phyloP scores from a whole-genome alignment of 2,329 filamentous ascomycete genomes.

The Fusarium beomiforme region DNA sequence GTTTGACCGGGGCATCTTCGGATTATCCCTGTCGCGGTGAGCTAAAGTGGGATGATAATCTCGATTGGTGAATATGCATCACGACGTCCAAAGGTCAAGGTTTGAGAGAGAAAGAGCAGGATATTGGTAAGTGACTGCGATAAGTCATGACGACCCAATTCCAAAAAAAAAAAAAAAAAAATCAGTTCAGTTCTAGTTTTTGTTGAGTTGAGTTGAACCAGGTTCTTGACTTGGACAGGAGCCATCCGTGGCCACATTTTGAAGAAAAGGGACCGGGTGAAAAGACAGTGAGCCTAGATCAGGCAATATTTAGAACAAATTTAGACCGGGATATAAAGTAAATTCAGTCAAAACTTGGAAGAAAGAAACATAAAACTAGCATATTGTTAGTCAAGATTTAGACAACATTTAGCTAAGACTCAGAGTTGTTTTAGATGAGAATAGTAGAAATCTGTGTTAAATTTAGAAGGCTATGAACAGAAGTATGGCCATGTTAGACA shows the following conservation, averaged over 20 bases:
- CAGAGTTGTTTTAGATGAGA: not conserved
- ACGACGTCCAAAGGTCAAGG: not conserved
- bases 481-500: not conserved
- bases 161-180: no score
- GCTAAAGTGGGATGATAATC: constrained; percentile 21
- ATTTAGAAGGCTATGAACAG: not conserved
- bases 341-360: not conserved
- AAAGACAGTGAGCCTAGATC: not conserved
- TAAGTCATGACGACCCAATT: no score
- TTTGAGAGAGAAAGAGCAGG: no score
- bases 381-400: no score
- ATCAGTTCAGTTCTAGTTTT: no score
- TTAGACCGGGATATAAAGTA: not conserved
- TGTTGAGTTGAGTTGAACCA: fast-evolving
- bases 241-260: no score
- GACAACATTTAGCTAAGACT: not conserved
- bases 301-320: not conserved
- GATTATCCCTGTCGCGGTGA: not conserved
- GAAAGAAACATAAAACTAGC: no score
- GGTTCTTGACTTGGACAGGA: not conserved
- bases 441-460: not conserved
- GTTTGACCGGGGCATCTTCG: constrained; percentile 27
- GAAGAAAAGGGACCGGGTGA: not conserved
- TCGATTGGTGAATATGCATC: constrained; percentile 10
- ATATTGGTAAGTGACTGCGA: no score